Conservation (phyloP, 106 monocot genomes). For the Dendrobium nobile region DNA sequence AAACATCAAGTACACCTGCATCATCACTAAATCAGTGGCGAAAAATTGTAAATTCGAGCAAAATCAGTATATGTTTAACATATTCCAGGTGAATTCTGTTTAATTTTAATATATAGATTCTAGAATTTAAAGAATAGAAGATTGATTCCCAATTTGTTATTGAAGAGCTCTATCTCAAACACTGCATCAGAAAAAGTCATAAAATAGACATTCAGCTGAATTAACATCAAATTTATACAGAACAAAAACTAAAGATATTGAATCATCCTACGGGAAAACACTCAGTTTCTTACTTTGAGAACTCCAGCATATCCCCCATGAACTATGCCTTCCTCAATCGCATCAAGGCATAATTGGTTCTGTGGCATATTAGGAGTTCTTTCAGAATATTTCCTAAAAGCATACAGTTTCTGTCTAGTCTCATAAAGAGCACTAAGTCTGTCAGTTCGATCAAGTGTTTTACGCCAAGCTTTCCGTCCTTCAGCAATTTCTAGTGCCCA, state of each 20-base stretch:
- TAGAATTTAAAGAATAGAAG: too few relatives aligned
- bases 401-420: neutral
- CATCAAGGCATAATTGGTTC: conserved; percentile 34
- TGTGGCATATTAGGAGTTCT: conserved; percentile 35
- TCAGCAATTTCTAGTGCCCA: conserved; percentile 7
- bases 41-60: neutral
- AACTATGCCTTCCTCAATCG: conserved; percentile 34
- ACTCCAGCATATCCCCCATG: conserved; percentile 37
- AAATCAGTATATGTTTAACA: too few relatives aligned
- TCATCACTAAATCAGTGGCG: neutral
- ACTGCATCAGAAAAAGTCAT: too few relatives aligned
- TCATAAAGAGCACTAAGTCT: conserved; percentile 22
- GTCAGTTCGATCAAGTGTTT: conserved; percentile 39
- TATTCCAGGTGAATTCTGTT: too few relatives aligned
- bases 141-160: too few relatives aligned
- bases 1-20: neutral
- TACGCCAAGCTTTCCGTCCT: conserved; percentile 27
- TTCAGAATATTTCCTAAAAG: conserved; percentile 26
- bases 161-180: too few relatives aligned
- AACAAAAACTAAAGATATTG: too few relatives aligned
- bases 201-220: too few relatives aligned
- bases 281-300: conserved; percentile 17
- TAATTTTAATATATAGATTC: too few relatives aligned
- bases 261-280: neutral
- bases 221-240: too few relatives aligned